A percentile compares a stretch with the other conserved stretches of the same genome.
phyloP scores from a whole-genome alignment of 73 alveolate species.

The Paramecium sonneborni region DNA sequence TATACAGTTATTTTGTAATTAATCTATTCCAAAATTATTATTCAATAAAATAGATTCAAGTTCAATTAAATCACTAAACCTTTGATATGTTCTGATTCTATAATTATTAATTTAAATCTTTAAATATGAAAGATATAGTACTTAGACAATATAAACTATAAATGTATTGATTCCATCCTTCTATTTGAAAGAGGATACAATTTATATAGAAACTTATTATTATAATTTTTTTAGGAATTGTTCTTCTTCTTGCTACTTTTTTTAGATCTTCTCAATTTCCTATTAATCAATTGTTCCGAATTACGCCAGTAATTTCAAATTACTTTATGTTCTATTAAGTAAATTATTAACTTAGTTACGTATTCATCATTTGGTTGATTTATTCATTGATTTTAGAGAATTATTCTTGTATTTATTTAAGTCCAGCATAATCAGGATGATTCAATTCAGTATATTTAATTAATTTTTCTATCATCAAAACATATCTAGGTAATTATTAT shows the following conservation, averaged over 20 bases:
- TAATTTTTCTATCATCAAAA: not conserved
- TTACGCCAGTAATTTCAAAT: slow-evolving; percentile 26
- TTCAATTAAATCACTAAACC: slow-evolving; percentile 4
- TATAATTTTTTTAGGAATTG: not conserved
- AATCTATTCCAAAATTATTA: not conserved
- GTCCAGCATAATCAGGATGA: slow-evolving; percentile 43
- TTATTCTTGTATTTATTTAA: not conserved
- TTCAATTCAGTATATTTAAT: not conserved
- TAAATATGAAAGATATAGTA: not conserved
- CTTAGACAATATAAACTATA: slow-evolving; percentile 5
- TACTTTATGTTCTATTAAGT: not conserved
- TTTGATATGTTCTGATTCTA: slow-evolving; percentile 45
- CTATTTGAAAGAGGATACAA: not conserved
- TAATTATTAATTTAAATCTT: slow-evolving; percentile 1
- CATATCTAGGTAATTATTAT: slow-evolving; percentile 53
- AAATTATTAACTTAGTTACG: not conserved
- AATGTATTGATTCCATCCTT: not conserved
- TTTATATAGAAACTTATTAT: not conserved
- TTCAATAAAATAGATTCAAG: not conserved
- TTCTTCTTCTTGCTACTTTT: slow-evolving; percentile 31
- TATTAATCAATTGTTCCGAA: slow-evolving; percentile 35
- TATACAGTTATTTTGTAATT: not conserved
- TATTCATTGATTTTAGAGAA: not conserved
- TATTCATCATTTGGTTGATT: slow-evolving; percentile 26
- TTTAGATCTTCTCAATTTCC: slow-evolving; percentile 16